phyloP scores from a whole-genome alignment of 2,329 filamentous ascomycete species.

The Whalleya microplaca region DNA sequence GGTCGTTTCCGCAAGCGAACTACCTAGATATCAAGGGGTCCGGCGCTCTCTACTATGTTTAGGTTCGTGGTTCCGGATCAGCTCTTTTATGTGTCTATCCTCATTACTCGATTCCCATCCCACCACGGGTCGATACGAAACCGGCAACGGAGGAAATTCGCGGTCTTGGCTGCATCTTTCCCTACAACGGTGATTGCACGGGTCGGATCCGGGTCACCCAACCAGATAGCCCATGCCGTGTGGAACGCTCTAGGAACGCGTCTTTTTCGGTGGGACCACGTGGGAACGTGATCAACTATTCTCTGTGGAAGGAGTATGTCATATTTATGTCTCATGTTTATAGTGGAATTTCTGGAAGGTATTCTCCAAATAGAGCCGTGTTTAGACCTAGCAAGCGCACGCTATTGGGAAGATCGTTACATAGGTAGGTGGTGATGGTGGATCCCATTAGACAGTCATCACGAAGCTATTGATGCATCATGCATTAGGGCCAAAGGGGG shows the following conservation, averaged over 20 bases:
- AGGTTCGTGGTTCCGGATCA: not conserved
- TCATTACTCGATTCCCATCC: not conserved
- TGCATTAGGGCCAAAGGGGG: conserved; percentile 28
- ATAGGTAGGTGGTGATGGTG: conserved; percentile 29
- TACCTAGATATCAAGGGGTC: too few relatives aligned
- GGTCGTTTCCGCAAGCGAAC: too few relatives aligned
- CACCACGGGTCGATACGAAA: conserved; percentile 24
- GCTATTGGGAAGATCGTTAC: conserved; percentile 29
- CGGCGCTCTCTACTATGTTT: not conserved
- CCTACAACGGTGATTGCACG: conserved; percentile 5
- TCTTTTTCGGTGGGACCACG: not conserved
- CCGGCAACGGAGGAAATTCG: conserved; percentile 25
- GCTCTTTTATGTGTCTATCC: not conserved
- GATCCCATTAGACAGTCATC: conserved; percentile 26
- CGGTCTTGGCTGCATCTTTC: conserved; percentile 26
- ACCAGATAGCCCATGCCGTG: not conserved
- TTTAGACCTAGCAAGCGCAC: conserved; percentile 7
- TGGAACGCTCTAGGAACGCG: conserved; percentile 2
- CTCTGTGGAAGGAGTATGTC: not conserved
- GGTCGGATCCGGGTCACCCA: conserved; percentile 5
- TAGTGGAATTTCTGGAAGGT: not conserved
- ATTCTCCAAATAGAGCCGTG: not conserved
- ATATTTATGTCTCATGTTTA: conserved; percentile 15
- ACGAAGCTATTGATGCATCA: conserved; percentile 30
- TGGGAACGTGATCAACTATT: not conserved